Conservation (phyloP, 2,329 filamentous ascomycete species). For the Fusarium piperis region DNA sequence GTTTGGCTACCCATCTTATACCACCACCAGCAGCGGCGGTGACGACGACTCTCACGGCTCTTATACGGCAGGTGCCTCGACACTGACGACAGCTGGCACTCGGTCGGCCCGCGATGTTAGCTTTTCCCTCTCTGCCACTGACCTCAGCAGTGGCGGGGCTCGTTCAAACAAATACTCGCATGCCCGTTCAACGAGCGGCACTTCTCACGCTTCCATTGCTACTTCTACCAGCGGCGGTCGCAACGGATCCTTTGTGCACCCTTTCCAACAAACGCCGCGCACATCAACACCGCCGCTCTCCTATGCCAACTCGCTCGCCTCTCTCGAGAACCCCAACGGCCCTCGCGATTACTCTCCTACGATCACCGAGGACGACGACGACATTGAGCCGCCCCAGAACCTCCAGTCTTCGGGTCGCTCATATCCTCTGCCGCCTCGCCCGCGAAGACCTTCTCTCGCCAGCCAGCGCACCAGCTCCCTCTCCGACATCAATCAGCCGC, state of each 20-base stretch:
- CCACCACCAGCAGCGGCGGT: conserved; percentile 36
- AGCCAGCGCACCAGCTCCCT: conserved; percentile 48
- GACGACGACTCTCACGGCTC: conserved; percentile 37
- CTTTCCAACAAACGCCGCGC: conserved; percentile 71
- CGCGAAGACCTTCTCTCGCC: conserved; percentile 46
- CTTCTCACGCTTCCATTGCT: conserved; percentile 65
- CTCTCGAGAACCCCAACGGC: conserved; percentile 54
- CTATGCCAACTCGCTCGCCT: conserved; percentile 66
- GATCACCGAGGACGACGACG: conserved; percentile 64
- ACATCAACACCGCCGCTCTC: conserved; percentile 68
- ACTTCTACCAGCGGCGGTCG: conserved; percentile 64
- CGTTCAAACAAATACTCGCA: conserved; percentile 60
- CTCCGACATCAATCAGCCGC: conserved; percentile 46
- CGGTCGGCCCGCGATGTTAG: conserved; percentile 54
- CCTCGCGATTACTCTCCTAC: conserved; percentile 64
- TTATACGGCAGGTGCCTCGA: conserved; percentile 34
- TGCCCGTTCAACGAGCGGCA: conserved; percentile 66
- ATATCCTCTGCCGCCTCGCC: conserved; percentile 33
- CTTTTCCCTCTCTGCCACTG: conserved; percentile 55
- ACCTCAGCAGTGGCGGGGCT: conserved; percentile 43
- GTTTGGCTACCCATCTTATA: conserved; percentile 43
- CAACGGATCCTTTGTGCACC: conserved; percentile 66
- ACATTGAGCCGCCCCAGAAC: conserved; percentile 44
- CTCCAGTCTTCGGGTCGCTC: conserved; percentile 28
- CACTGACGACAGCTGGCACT: conserved; percentile 27